A percentile compares a stretch with the other conserved stretches of the same genome.
Evolutionary conservation across 768 basidiomycete genomes (phyloP).

Genomic region (Cystobasidium ongulense): DNA sequence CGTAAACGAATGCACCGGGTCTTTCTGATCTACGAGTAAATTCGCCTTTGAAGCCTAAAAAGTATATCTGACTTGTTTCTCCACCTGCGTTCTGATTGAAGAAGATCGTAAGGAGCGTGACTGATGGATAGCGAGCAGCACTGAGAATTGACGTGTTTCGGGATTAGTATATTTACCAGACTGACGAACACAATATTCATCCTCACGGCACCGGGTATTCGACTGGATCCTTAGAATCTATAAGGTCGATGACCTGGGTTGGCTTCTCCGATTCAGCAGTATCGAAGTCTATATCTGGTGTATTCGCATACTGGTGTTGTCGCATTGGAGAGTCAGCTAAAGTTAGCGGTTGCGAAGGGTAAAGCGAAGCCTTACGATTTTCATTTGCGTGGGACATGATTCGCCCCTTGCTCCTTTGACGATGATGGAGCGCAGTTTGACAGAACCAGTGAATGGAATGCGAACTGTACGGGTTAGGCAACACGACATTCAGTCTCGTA

Average conservation of each 20-base stretch:
- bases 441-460: constrained; percentile 30
- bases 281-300: constrained; percentile 42
- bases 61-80: constrained; percentile 46
- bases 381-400: constrained; percentile 23
- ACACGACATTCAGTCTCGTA: background rate
- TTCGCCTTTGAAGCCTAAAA: constrained; percentile 47
- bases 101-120: constrained; percentile 45
- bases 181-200: background rate
- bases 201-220: constrained; percentile 45
- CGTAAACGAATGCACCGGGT: constrained; percentile 47
- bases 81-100: constrained; percentile 47
- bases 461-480: background rate
- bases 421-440: constrained; percentile 45
- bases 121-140: constrained; percentile 45
- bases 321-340: background rate
- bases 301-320: constrained; percentile 14
- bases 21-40: constrained; percentile 42
- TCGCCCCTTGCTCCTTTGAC: constrained; percentile 44
- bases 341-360: background rate
- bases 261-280: constrained; percentile 33
- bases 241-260: constrained; percentile 40
- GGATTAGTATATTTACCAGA: background rate
- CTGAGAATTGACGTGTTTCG: constrained; percentile 32
- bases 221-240: constrained; percentile 42
- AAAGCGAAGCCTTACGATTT: constrained; percentile 9